phyloP scores from a whole-genome alignment of 441 rosid genomes.

The Populus tomentosa region DNA sequence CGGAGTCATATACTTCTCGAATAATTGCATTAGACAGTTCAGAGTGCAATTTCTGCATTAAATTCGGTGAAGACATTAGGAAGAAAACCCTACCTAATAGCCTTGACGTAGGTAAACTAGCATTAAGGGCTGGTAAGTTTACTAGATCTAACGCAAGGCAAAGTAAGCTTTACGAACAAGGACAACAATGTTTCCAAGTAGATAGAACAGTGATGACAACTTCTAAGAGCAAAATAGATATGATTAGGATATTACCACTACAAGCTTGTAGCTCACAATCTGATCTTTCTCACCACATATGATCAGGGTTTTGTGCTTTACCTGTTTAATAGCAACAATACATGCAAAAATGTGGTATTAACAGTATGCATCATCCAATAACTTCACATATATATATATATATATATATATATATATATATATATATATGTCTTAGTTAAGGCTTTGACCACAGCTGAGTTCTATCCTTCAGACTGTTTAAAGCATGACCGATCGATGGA shows the following conservation, averaged over 20 bases:
- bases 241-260: conserved; percentile 44
- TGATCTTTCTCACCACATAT: conserved; percentile 84
- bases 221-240: not conserved
- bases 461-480: too few relatives aligned
- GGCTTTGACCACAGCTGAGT: too few relatives aligned
- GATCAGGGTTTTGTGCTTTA: conserved; percentile 63
- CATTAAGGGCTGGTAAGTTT: not conserved
- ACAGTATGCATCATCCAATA: not conserved
- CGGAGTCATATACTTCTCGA: conserved; percentile 67
- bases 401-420: not conserved
- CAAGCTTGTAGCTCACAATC: conserved; percentile 65
- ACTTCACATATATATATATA: too few relatives aligned
- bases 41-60: conserved; percentile 57
- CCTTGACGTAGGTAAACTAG: not conserved
- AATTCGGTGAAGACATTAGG: not conserved
- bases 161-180: not conserved
- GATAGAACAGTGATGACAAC: not conserved
- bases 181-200: not conserved
- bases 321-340: conserved; percentile 31
- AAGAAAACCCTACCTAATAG: not conserved
- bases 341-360: not conserved
- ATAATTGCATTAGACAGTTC: conserved; percentile 61
- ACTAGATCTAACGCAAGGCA: not conserved
- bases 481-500: not conserved
- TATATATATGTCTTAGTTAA: not conserved